A percentile compares a stretch with the other conserved stretches of the same genome.
These are phyloP conservation scores for Phytopythium aichiense DNA, from an alignment of 352 stramenopile species.

Conservation along the genomic window DNA sequence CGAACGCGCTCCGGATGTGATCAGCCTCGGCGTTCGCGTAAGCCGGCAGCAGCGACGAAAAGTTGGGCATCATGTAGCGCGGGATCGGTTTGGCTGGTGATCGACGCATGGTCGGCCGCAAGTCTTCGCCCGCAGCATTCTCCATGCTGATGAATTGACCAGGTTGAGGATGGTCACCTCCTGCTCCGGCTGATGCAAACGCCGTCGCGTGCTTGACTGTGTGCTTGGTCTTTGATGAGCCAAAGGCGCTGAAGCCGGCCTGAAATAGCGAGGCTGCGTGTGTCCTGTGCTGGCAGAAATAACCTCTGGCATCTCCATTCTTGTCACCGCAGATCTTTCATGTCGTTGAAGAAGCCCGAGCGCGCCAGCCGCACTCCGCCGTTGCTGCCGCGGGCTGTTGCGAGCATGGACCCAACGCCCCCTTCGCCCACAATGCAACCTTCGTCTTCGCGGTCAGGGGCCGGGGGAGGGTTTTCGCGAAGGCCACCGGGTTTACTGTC, in stretches of 20 bases:
- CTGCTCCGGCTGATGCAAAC: background rate
- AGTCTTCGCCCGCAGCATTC: background rate
- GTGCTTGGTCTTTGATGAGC: background rate
- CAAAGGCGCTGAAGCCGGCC: background rate
- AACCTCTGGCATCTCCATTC: background rate
- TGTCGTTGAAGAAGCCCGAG: constrained; percentile 69
- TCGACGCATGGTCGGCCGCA: background rate
- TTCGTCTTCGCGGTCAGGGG: constrained; percentile 29
- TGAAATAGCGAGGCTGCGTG: background rate
- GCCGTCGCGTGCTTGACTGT: background rate
- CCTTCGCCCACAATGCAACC: constrained; percentile 56
- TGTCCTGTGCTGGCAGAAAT: background rate
- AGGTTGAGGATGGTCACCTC: background rate
- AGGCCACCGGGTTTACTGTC: constrained; percentile 37
- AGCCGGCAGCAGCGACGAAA: constrained; percentile 73
- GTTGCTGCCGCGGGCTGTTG: constrained; percentile 43
- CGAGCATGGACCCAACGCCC: constrained; percentile 26
- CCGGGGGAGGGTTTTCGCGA: constrained; percentile 38
- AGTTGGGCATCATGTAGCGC: constrained; percentile 82
- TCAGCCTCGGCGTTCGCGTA: constrained; percentile 76
- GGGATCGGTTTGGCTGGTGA: constrained; percentile 26
- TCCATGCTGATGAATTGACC: background rate
- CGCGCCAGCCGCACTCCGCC: constrained; percentile 58
- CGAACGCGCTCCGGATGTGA: constrained; percentile 74
- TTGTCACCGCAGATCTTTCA: constrained; percentile 53